Percentiles rank a stretch among this genome's conserved stretches.
Evolutionary conservation across 2,329 filamentous ascomycete genomes (phyloP).

Genomic region (Stagonosporopsis vannaccii): DNA sequence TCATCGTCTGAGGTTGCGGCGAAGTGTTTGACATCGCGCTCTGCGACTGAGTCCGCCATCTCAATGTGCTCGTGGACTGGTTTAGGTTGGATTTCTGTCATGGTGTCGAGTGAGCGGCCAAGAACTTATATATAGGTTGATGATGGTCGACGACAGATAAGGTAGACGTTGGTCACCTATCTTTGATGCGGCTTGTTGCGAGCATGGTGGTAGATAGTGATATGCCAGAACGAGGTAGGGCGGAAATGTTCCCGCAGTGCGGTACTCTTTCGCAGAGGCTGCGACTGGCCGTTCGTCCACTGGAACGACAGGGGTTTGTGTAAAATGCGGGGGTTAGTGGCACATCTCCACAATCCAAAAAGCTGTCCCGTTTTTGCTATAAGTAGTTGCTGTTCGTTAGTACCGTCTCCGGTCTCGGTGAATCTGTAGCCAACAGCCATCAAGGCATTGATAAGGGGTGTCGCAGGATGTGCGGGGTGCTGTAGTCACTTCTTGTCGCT

Average conservation of each 20-base stretch:
- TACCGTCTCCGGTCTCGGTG: not conserved
- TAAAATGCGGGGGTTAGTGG: conserved; percentile 18
- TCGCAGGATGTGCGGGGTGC: not conserved
- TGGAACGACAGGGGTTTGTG: not conserved
- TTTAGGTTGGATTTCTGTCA: conserved; percentile 13
- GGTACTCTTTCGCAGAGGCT: not conserved
- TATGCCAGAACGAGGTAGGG: conserved; percentile 3
- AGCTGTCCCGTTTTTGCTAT: not conserved
- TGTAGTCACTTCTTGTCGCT: not conserved
- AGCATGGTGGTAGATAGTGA: conserved; percentile 14
- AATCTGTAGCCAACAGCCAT: not conserved
- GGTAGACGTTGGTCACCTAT: conserved; percentile 5
- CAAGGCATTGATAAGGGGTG: not conserved
- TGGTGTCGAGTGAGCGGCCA: not conserved
- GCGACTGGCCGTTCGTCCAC: not conserved
- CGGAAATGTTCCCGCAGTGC: conserved; percentile 15
- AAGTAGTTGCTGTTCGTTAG: not conserved
- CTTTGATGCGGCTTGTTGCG: not conserved
- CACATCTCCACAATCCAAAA: not conserved
- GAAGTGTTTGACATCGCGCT: conserved; percentile 16
- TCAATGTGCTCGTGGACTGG: conserved; percentile 11
- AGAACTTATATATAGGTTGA: conserved; percentile 7
- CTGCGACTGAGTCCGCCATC: conserved; percentile 21
- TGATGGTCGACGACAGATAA: conserved; percentile 13
- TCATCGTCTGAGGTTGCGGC: conserved; percentile 14